phyloP scores from a whole-genome alignment of 805 yeast species.

The Pichia kluyveri region DNA sequence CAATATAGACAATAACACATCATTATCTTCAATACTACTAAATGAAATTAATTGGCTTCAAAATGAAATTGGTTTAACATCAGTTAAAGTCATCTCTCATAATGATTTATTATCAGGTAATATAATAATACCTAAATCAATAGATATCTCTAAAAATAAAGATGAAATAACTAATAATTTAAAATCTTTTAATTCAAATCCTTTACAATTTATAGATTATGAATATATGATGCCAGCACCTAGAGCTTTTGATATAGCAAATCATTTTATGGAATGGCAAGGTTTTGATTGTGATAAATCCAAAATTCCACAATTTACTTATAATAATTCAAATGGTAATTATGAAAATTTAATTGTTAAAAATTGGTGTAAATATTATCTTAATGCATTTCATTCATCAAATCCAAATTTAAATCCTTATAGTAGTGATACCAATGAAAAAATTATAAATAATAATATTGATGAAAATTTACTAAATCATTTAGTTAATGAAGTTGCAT shows the following conservation, averaged over 20 bases:
- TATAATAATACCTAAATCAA: slow-evolving; percentile 43
- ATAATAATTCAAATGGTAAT: slow-evolving; percentile 24
- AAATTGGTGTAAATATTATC: slow-evolving; percentile 52
- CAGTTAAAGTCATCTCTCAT: slow-evolving; percentile 57
- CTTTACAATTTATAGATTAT: slow-evolving; percentile 57
- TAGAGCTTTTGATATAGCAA: slow-evolving; percentile 65
- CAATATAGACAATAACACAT: not conserved
- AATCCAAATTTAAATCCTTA: slow-evolving; percentile 7
- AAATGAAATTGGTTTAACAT: slow-evolving; percentile 29
- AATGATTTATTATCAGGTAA: slow-evolving; percentile 72
- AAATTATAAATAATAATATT: slow-evolving; percentile 9
- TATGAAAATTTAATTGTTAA: slow-evolving; percentile 32
- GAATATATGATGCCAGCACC: slow-evolving; percentile 69
- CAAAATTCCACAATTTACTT: slow-evolving; percentile 37
- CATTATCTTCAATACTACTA: slow-evolving; percentile 23
- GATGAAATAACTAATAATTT: slow-evolving; percentile 7
- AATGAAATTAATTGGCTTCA: slow-evolving; percentile 51
- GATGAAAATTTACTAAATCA: slow-evolving; percentile 24
- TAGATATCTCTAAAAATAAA: not conserved
- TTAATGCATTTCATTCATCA: slow-evolving; percentile 18
- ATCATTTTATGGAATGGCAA: slow-evolving; percentile 75
- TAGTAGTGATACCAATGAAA: not conserved
- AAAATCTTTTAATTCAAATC: slow-evolving; percentile 19
- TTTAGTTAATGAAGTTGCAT: slow-evolving; percentile 45
- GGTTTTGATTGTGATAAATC: slow-evolving; percentile 64